Evolutionary conservation across 1,284 basidiomycete species (phyloP).

Genomic region (Fomitopsis schrenkii): DNA sequence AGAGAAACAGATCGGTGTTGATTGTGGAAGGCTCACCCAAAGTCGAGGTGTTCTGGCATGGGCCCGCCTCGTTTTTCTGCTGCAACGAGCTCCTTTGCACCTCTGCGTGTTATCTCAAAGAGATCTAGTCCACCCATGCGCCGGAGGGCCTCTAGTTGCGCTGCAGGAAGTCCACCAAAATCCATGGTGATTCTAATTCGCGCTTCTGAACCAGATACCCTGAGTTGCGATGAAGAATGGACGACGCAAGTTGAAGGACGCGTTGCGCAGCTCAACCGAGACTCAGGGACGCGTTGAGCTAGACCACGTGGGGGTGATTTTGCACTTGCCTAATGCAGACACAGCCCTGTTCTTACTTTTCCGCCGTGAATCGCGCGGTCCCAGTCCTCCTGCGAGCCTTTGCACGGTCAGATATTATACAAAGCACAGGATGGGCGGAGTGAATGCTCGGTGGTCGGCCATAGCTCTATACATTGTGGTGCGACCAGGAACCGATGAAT

Average conservation of each 20-base stretch:
- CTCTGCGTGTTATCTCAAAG: not conserved
- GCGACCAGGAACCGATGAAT: too few relatives aligned
- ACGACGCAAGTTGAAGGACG: not conserved
- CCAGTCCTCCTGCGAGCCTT: too few relatives aligned
- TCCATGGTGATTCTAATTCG: not conserved
- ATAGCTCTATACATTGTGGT: too few relatives aligned
- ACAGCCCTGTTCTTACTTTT: too few relatives aligned
- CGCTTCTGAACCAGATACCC: too few relatives aligned
- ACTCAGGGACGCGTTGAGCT: not conserved
- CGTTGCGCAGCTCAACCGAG: too few relatives aligned
- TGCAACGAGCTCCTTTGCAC: not conserved
- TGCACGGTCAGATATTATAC: too few relatives aligned
- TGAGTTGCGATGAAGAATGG: not conserved
- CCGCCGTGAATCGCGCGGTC: too few relatives aligned
- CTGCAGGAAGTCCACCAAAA: not conserved
- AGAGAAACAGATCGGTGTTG: not conserved
- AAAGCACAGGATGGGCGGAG: too few relatives aligned
- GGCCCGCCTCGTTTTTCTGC: not conserved
- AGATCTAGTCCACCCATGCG: not conserved
- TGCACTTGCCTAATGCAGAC: not conserved
- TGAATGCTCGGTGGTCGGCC: too few relatives aligned
- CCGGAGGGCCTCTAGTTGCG: not conserved
- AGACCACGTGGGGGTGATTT: not conserved
- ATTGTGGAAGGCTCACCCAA: not conserved
- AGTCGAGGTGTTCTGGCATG: not conserved